phyloP scores from a whole-genome alignment of 495 filamentous ascomycete genomes.

The Chlorociboria aeruginascens region DNA sequence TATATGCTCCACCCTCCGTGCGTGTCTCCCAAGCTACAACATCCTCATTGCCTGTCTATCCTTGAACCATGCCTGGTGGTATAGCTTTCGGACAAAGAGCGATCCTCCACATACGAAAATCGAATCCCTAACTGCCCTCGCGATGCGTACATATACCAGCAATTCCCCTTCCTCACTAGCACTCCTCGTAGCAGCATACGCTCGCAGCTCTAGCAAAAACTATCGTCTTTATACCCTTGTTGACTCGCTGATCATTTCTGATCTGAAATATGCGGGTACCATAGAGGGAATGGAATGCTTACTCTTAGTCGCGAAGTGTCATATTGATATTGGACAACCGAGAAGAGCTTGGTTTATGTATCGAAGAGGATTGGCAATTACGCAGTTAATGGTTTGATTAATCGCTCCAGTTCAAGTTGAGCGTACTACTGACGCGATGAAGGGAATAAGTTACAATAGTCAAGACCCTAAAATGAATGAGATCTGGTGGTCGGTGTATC shows the following conservation, averaged over 20 bases:
- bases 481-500: conserved; percentile 11
- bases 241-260: conserved; percentile 6
- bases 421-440: neutral
- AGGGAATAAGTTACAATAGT: neutral
- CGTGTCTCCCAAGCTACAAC: conserved; percentile 8
- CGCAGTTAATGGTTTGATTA: conserved; percentile 9
- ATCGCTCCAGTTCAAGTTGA: neutral
- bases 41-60: neutral
- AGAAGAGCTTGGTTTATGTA: conserved; percentile 7
- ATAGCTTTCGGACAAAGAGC: neutral
- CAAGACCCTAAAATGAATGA: neutral
- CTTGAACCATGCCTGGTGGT: neutral
- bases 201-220: neutral
- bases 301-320: conserved; percentile 9
- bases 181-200: conserved; percentile 7
- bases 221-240: conserved; percentile 4
- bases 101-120: neutral
- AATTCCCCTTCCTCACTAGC: conserved; percentile 6
- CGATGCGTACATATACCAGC: conserved; percentile 4
- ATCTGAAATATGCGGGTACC: conserved; percentile 1
- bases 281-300: conserved; percentile 11
- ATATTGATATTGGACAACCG: conserved; percentile 13
- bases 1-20: conserved; percentile 4
- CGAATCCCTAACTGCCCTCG: conserved; percentile 1
- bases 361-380: conserved; percentile 5